Base-by-base conservation (phyloP, 139 green algal genomes). In the Chlorella sp. region DNA sequence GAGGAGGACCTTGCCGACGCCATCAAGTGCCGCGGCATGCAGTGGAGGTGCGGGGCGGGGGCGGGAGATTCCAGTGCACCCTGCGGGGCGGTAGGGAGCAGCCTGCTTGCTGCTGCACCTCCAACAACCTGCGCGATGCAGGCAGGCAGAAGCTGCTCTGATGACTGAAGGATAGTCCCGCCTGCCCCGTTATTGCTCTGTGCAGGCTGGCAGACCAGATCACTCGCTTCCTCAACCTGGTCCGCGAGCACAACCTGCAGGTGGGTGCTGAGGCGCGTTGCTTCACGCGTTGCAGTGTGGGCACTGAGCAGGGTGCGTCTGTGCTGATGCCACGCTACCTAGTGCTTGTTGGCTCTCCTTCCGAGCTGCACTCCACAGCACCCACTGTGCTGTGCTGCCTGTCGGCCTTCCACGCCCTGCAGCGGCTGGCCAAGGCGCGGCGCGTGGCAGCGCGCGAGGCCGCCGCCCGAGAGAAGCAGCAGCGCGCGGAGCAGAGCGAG, bases 11-110 rank as follows among this genome's bases (percentile, higher is more conserved):
- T 93, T 57, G 69, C 81, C 5, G 89, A 94, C 21, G 87, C 89
- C 26, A 94, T 94, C 78, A 85, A 86, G 26, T 92, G 89, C 84
- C 78, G 91, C 39, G 91, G 91, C 74, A 92, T 94, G 91, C 87
- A 93, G 68, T 70, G 60, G 51, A 62, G 47, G 75, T 70, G 57
- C 15, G 64, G 2, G 9, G 64, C 64, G 63, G 57, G 57, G 57
- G 21, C 3, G 57, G 20, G 5, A 13, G 57, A 64, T 23, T 32
- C 20, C 60, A 20, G 26, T 28, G 20, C 60, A 30, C 17, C 60
- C n/a, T n/a, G n/a, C n/a, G n/a, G n/a, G n/a, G n/a, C n/a, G n/a
- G n/a, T n/a, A n/a, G n/a, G n/a, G n/a, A n/a, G n/a, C n/a, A n/a
- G n/a, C n/a, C n/a, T n/a, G n/a, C 64, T 39, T 70, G 64, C 64